Evolutionary conservation across 2,329 filamentous ascomycete species (phyloP).

Genomic region (Monosporascus cannonballus): DNA sequence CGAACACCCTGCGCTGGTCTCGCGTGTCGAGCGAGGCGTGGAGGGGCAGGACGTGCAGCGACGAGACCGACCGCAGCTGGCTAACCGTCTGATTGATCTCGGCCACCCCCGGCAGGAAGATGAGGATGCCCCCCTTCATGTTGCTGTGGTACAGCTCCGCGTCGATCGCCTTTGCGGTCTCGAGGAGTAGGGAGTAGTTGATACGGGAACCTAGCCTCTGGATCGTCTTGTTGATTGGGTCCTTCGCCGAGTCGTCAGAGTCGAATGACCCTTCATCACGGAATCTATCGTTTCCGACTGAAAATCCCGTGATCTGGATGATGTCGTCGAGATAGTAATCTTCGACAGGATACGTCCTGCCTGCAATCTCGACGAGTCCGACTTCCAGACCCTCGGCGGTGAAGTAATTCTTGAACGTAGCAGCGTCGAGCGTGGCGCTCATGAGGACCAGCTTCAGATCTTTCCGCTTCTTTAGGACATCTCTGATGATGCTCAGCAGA

Average conservation of each 20-base stretch:
- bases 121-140: constrained; percentile 81
- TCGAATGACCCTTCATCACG: constrained; percentile 20
- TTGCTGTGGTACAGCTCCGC: constrained; percentile 57
- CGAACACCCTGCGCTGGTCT: constrained; percentile 85
- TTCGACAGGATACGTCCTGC: constrained; percentile 81
- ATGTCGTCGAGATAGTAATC: constrained; percentile 90
- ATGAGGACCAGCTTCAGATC: constrained; percentile 90
- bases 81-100: constrained; percentile 83
- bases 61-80: constrained; percentile 54
- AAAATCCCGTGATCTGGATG: constrained; percentile 71
- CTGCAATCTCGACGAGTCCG: constrained; percentile 78
- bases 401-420: constrained; percentile 82
- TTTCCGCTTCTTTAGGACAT: constrained; percentile 67
- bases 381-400: constrained; percentile 60
- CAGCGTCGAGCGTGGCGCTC: constrained; percentile 91
- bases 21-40: constrained; percentile 86
- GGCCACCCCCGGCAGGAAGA: constrained; percentile 86
- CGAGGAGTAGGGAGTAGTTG: constrained; percentile 82
- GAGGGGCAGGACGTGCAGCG: constrained; percentile 74
- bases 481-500: constrained; percentile 76
- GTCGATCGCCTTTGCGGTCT: constrained; percentile 78
- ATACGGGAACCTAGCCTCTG: constrained; percentile 74
- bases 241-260: constrained; percentile 40
- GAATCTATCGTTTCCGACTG: constrained; percentile 24
- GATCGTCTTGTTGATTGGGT: constrained; percentile 62